Conservation (phyloP, 768 basidiomycete species). For the Podaxis sp. region DNA sequence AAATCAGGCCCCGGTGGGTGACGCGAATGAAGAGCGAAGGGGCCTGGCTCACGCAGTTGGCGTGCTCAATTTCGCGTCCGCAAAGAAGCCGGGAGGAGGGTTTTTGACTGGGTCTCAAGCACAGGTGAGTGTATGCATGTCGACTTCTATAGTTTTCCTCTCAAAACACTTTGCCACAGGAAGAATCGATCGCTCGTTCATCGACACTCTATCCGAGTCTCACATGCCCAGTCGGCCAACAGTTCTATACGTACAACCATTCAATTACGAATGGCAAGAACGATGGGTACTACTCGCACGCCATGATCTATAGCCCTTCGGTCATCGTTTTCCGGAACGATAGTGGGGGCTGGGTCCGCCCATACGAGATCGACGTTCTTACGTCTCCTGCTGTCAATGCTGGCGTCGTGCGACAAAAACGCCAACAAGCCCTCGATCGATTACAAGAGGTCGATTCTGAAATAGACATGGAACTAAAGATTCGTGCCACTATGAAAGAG, state of each 20-base stretch:
- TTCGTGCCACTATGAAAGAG: slow-evolving; percentile 54
- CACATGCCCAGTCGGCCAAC: slow-evolving; percentile 45
- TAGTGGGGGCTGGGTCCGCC: slow-evolving; percentile 50
- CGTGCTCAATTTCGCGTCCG: slow-evolving; percentile 73
- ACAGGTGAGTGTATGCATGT: slow-evolving; percentile 19
- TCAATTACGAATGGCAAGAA: slow-evolving; percentile 32
- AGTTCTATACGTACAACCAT: slow-evolving; percentile 58
- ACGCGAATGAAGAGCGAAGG: not conserved
- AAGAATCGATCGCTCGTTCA: slow-evolving; percentile 73
- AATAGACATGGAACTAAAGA: slow-evolving; percentile 20
- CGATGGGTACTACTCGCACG: slow-evolving; percentile 63
- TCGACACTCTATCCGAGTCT: slow-evolving; percentile 66
- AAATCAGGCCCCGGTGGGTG: not conserved
- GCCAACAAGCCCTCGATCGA: not conserved
- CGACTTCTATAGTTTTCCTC: not conserved
- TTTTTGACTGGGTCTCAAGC: slow-evolving; percentile 62
- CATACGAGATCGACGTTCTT: slow-evolving; percentile 58
- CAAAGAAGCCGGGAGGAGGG: slow-evolving; percentile 67
- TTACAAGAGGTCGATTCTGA: not conserved
- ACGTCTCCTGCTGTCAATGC: slow-evolving; percentile 74
- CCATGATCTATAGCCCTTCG: slow-evolving; percentile 68
- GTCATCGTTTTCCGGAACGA: slow-evolving; percentile 61
- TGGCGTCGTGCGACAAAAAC: slow-evolving; percentile 29
- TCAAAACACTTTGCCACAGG: slow-evolving; percentile 36
- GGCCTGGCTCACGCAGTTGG: slow-evolving; percentile 34